Evolutionary conservation across 2,329 filamentous ascomycete genomes (phyloP), one percentile per base, ranked within the genome.

Genomic region (Pestalotiopsis sp.): DNA sequence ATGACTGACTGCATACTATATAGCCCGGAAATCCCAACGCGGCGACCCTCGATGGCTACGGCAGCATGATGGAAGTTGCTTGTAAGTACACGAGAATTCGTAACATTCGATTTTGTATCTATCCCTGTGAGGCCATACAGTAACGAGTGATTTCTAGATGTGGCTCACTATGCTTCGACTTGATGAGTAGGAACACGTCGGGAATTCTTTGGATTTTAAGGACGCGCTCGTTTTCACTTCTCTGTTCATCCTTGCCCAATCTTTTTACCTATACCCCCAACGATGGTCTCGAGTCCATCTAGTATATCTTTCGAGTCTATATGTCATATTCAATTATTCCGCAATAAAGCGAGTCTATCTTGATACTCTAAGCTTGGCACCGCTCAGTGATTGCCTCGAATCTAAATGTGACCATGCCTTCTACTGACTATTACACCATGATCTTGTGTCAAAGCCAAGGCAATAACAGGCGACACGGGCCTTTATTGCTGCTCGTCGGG

Each of bases 21-120:
- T 30, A 65, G 85, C 85, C 85, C 56, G 86, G 86, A 2, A 40
- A 76, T 17, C 86, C 86, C 2, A 85, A 85, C 69, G 71, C 67
- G 3, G 71, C 74, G 11, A 88, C 86, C 1, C 69, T 72, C 1
- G 84, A 81, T 64, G 81, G 84, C n/a, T 81, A 73, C 13, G 83
- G 80, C 44, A 82, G 78, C 72, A 82, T 84, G 76, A 83, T 87
- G 81, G 85, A 87, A 73, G 79, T 86, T 26, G 81, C 26, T 38
- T 61, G 58, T 61, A 40, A 61, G 58, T 60, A n/a, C 35, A 26
- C 1, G 24, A 24, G 2, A 57, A 24, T 20, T 9, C n/a, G 24
- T 30, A 7, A 1, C 39, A 44, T 13, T 44, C 17, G 0, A 44
- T 14, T n/a, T 22, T 30, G 14, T 26, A 11, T 17, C 11, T 5